Evolutionary conservation across 805 yeast genomes (phyloP).

Genomic region (Scheffersomyces spartinae): DNA sequence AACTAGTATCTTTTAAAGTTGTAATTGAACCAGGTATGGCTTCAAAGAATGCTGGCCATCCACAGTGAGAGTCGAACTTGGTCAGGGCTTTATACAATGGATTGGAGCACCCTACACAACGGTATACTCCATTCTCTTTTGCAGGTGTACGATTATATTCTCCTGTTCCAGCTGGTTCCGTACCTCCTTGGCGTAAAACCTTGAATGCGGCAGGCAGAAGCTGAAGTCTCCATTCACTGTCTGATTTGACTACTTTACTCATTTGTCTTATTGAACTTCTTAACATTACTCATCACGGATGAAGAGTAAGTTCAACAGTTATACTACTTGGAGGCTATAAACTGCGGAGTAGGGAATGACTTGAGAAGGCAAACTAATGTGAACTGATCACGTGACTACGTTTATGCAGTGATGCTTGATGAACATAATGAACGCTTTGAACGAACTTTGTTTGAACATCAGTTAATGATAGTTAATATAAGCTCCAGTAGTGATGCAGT

Average conservation of each 20-base stretch:
- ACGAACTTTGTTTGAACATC: too few species aligned
- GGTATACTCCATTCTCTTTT: constrained; percentile 49
- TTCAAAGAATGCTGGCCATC: constrained; percentile 96
- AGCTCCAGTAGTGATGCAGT: too few species aligned
- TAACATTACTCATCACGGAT: too few species aligned
- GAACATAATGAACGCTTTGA: too few species aligned
- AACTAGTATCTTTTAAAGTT: constrained; percentile 44
- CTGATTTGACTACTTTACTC: constrained; percentile 28
- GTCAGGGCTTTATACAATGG: constrained; percentile 73
- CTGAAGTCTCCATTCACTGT: constrained; percentile 70
- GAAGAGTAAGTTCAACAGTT: too few species aligned
- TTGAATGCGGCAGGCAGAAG: constrained; percentile 68
- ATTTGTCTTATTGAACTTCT: too few species aligned
- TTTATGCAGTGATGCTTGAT: too few species aligned
- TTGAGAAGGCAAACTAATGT: too few species aligned
- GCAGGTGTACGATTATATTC: constrained; percentile 44
- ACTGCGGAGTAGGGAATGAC: too few species aligned
- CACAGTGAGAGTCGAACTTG: constrained; percentile 86
- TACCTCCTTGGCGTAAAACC: constrained; percentile 63
- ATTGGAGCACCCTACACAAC: constrained; percentile 75
- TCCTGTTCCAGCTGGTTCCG: constrained; percentile 60
- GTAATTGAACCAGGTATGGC: constrained; percentile 74
- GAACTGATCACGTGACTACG: too few species aligned
- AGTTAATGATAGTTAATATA: too few species aligned
- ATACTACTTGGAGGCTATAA: too few species aligned